A percentile compares a stretch with the other conserved stretches of the same genome.
Evolutionary conservation across 202 grass and related monocot species (phyloP).

Genomic region (Saccharum hybrid): DNA sequence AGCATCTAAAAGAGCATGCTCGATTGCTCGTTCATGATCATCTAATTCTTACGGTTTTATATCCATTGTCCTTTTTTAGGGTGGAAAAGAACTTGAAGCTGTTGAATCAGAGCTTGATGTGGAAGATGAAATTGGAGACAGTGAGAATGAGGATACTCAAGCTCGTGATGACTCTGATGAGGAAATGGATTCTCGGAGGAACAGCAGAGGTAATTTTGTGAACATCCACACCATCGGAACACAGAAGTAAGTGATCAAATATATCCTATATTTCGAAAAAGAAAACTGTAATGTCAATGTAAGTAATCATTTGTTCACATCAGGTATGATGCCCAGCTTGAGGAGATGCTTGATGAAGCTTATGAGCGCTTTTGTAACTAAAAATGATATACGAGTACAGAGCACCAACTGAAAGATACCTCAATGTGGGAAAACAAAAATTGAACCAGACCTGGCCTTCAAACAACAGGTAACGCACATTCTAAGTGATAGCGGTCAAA

Average conservation of each 20-base stretch:
- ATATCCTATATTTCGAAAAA: slow-evolving; percentile 21
- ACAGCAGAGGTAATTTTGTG: slow-evolving; percentile 63
- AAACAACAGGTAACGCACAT: not conserved
- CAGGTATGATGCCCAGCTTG: slow-evolving; percentile 88
- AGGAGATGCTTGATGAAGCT: slow-evolving; percentile 89
- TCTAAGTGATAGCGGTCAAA: not conserved
- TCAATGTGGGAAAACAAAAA: not conserved
- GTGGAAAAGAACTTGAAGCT: slow-evolving; percentile 79
- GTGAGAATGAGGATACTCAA: slow-evolving; percentile 65
- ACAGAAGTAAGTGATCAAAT: not conserved
- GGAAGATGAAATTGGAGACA: slow-evolving; percentile 59
- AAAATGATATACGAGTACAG: slow-evolving; percentile 28
- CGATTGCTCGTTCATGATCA: not conserved
- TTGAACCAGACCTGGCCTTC: not conserved
- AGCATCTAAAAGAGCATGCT: not conserved
- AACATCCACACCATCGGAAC: not conserved
- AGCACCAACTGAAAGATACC: not conserved
- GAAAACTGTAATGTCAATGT: slow-evolving; percentile 10
- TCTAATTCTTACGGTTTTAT: slow-evolving; percentile 32
- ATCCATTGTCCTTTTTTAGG: slow-evolving; percentile 46
- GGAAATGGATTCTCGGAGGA: slow-evolving; percentile 91
- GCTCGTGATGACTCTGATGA: slow-evolving; percentile 49
- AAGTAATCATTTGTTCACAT: slow-evolving; percentile 11
- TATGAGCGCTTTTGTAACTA: slow-evolving; percentile 87
- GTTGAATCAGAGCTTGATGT: slow-evolving; percentile 69